Percentiles rank a stretch among this genome's conserved stretches.
phyloP scores from a whole-genome alignment of 352 stramenopile species.

The Phytophthora tentaculata region DNA sequence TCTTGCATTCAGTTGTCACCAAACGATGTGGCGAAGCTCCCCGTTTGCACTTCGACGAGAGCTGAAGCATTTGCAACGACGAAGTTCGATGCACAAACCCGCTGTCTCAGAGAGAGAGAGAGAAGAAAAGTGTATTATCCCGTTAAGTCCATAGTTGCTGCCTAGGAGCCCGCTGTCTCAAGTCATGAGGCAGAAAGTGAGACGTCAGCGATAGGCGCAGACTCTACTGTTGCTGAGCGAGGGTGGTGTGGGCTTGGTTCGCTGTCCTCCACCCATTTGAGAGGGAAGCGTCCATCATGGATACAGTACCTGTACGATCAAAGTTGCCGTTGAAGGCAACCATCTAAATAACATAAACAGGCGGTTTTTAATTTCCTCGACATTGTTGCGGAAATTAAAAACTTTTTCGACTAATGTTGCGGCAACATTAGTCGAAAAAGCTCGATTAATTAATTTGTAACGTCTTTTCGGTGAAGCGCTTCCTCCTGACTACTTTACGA shows the following conservation, averaged over 20 bases:
- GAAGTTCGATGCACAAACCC: not conserved
- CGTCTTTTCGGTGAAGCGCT: too few relatives aligned
- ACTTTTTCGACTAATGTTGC: too few relatives aligned
- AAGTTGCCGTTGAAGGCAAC: not conserved
- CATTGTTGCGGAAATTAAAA: not conserved
- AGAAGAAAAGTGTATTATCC: too few relatives aligned
- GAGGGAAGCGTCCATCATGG: not conserved
- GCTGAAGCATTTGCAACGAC: not conserved
- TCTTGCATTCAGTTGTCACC: conserved; percentile 4
- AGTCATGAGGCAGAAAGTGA: not conserved
- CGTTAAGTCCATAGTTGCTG: too few relatives aligned
- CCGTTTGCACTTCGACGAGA: not conserved
- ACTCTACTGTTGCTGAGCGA: not conserved
- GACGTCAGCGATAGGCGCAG: not conserved
- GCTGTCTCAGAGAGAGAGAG: too few relatives aligned
- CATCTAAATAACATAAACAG: not conserved
- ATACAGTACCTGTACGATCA: too few relatives aligned
- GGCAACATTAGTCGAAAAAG: too few relatives aligned
- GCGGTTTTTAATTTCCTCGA: not conserved
- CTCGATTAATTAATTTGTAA: not conserved
- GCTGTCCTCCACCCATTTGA: not conserved
- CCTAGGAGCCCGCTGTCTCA: not conserved
- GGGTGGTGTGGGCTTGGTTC: not conserved
- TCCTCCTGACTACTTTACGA: too few relatives aligned
- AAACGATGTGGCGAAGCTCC: conserved; percentile 4